These are phyloP conservation scores for Cordyceps militaris DNA, from an alignment of 2,329 filamentous ascomycete genomes.

Conservation along the genomic window DNA sequence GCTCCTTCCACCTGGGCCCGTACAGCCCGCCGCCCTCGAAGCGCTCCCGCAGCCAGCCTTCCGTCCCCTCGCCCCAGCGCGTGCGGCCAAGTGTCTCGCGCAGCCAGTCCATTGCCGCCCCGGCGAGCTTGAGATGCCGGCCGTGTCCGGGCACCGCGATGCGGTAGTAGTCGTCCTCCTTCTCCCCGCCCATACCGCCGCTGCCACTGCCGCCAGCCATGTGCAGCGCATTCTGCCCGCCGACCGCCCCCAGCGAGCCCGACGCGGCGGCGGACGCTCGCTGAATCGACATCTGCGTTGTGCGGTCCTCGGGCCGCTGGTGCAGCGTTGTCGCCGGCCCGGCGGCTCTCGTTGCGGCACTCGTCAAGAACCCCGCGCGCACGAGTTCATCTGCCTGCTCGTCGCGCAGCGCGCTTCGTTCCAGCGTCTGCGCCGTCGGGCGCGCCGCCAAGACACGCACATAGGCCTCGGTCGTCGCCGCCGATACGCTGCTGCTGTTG, in stretches of 20 bases:
- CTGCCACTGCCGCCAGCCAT: conserved; percentile 50
- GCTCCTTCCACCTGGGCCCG: conserved; percentile 53
- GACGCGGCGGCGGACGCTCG: conserved; percentile 58
- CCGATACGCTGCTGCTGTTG: conserved; percentile 28
- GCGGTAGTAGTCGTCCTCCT: conserved; percentile 32
- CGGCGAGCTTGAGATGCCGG: conserved; percentile 57
- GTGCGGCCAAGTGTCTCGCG: conserved; percentile 51
- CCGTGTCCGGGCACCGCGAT: conserved; percentile 63
- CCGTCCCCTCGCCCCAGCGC: conserved; percentile 55
- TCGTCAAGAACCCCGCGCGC: conserved; percentile 60
- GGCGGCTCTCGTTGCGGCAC: conserved; percentile 23
- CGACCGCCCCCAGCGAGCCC: conserved; percentile 61
- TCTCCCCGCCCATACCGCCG: conserved; percentile 11
- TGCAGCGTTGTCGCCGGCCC: conserved; percentile 33
- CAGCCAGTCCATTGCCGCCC: conserved; percentile 55
- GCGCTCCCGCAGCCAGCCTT: conserved; percentile 54
- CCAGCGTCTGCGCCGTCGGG: conserved; percentile 33
- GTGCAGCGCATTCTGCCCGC: conserved; percentile 59
- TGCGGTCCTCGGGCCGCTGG: conserved; percentile 45
- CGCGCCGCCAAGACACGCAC: conserved; percentile 41
- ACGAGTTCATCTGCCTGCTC: conserved; percentile 52
- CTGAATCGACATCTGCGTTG: conserved; percentile 53
- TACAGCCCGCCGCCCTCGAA: conserved; percentile 58
- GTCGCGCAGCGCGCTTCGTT: conserved; percentile 29
- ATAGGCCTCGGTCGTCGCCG: conserved; percentile 44